Evolutionary conservation across 192 early-diverging fungal species (phyloP).

Genomic region (Coemansia sp.): DNA sequence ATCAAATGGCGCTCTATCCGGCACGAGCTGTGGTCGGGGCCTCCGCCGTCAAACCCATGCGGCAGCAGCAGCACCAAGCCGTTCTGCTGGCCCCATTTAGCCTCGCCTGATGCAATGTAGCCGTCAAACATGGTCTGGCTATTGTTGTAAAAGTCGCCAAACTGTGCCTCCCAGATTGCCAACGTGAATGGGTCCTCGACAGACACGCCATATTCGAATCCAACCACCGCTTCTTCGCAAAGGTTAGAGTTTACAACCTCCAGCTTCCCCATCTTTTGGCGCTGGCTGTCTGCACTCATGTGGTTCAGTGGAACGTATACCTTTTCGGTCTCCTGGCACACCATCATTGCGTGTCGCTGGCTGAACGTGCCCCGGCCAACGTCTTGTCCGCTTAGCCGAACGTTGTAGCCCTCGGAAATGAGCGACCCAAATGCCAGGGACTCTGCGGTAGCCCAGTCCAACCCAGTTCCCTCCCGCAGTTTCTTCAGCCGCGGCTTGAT

Average conservation of each 20-base stretch:
- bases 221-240: constrained; percentile 91
- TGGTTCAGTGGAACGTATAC: constrained; percentile 85
- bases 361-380: constrained; percentile 98
- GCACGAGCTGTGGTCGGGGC: constrained; percentile 91
- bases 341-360: constrained; percentile 95
- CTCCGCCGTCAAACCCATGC: constrained; percentile 94
- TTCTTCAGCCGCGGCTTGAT: constrained; percentile 76
- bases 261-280: constrained; percentile 53
- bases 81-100: constrained; percentile 93
- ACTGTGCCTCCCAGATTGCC: constrained; percentile 98
- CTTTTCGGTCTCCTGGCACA: constrained; percentile 84
- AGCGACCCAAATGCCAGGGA: constrained; percentile 89
- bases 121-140: constrained; percentile 96
- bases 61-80: constrained; percentile 91
- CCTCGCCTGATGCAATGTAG: constrained; percentile 81
- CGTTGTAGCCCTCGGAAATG: constrained; percentile 78
- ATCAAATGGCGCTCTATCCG: constrained; percentile 91
- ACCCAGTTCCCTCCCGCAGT: constrained; percentile 63
- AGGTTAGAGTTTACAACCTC: constrained; percentile 92
- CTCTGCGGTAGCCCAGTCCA: constrained; percentile 98
- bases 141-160: constrained; percentile 98
- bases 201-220: constrained; percentile 93
- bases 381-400: constrained; percentile 95
- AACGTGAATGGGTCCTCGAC: constrained; percentile 86
- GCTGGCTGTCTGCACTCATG: constrained; percentile 33